Conservation (phyloP, 2,329 filamentous ascomycete species). For the Cytospora mali region DNA sequence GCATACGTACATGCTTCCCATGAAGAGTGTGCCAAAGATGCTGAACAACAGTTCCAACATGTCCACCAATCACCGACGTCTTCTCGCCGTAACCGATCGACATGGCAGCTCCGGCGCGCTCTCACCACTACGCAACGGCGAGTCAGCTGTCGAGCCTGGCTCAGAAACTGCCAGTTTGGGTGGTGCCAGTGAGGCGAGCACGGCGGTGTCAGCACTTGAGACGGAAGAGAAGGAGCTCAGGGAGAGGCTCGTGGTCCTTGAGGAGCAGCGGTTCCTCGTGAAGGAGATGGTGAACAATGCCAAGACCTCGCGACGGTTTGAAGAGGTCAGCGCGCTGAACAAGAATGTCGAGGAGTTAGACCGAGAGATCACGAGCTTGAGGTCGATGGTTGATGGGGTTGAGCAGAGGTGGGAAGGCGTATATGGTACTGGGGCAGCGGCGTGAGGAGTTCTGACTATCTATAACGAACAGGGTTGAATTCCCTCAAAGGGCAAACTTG, state of each 20-base stretch:
- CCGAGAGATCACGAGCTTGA: conserved; percentile 71
- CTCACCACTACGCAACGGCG: conserved; percentile 51
- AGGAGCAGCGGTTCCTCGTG: conserved; percentile 91
- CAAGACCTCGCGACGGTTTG: conserved; percentile 75
- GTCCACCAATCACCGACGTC: conserved; percentile 33
- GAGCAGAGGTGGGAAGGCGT: conserved; percentile 62
- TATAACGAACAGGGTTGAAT: background rate
- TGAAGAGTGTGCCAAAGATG: conserved; percentile 73
- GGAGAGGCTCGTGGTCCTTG: conserved; percentile 79
- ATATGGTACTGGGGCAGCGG: conserved; percentile 41
- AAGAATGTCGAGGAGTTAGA: conserved; percentile 83
- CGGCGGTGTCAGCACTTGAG: conserved; percentile 64
- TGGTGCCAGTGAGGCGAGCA: conserved; percentile 52
- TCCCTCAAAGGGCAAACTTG: background rate
- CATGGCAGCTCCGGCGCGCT: conserved; percentile 30
- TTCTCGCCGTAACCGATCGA: conserved; percentile 32
- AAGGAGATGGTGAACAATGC: conserved; percentile 81
- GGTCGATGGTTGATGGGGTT: conserved; percentile 65
- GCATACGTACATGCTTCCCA: conserved; percentile 86
- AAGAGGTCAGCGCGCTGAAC: conserved; percentile 80
- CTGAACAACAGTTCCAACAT: conserved; percentile 45
- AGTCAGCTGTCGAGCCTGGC: conserved; percentile 39
- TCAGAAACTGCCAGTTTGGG: conserved; percentile 54
- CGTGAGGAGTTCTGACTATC: background rate
- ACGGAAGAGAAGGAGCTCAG: conserved; percentile 80